phyloP scores from a whole-genome alignment of 2,329 filamentous ascomycete species.

The Fusarium abutilonis region DNA sequence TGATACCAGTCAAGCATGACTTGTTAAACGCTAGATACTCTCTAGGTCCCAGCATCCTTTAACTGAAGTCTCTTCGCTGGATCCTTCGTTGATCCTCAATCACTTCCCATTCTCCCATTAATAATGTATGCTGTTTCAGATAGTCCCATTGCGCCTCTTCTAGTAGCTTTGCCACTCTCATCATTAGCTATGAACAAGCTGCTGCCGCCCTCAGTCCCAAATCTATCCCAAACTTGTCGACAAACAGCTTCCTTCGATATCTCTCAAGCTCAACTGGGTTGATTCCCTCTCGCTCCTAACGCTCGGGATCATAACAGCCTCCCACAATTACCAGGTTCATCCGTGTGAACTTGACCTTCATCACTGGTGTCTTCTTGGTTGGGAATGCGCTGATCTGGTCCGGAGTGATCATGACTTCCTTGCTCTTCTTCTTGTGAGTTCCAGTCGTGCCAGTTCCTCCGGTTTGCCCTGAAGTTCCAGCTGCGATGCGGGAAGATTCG shows the following conservation, averaged over 20 bases:
- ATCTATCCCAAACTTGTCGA: slow-evolving; percentile 35
- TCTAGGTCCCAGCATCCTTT: no score
- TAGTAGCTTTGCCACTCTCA: neutral
- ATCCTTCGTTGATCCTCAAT: no score
- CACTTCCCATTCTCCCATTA: neutral
- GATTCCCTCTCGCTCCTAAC: slow-evolving; percentile 46
- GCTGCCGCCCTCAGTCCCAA: slow-evolving; percentile 19
- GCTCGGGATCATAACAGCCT: slow-evolving; percentile 71
- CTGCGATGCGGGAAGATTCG: slow-evolving; percentile 46
- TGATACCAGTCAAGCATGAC: no score
- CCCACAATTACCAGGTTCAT: slow-evolving; percentile 95
- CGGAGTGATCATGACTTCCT: slow-evolving; percentile 88
- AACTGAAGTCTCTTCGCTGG: no score
- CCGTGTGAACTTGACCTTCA: slow-evolving; percentile 90
- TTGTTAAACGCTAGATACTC: no score
- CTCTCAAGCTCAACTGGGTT: slow-evolving; percentile 20
- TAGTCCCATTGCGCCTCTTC: neutral
- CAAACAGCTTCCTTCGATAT: slow-evolving; percentile 25
- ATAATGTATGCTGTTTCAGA: neutral
- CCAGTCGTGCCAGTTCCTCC: slow-evolving; percentile 46
- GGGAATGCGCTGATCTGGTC: slow-evolving; percentile 96
- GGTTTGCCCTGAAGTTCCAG: slow-evolving; percentile 43
- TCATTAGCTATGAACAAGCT: neutral
- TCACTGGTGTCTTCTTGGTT: slow-evolving; percentile 95
- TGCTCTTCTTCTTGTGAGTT: slow-evolving; percentile 77